phyloP scores from a whole-genome alignment of 208 protist genomes.

The Balamuthia mandrillaris region DNA sequence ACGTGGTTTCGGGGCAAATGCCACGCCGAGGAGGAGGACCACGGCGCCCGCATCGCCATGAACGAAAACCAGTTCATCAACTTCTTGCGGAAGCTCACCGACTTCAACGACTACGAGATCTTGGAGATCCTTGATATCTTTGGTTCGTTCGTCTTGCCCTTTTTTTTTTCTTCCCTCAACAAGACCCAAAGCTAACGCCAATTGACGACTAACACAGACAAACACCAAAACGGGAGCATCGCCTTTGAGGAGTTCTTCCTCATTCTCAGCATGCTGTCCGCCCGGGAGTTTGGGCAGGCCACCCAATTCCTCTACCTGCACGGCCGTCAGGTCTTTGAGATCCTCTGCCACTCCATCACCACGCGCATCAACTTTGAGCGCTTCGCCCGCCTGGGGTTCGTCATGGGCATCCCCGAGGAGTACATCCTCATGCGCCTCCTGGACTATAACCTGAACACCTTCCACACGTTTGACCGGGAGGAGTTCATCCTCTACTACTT shows the following conservation, averaged over 20 bases:
- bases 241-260: slow-evolving; percentile 1
- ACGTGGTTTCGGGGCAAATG: neutral
- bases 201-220: neutral
- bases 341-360: neutral
- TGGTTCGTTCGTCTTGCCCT: neutral
- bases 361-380: neutral
- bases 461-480: neutral
- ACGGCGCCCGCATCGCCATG: neutral
- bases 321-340: neutral
- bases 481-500: slow-evolving; percentile 10
- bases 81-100: neutral
- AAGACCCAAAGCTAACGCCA: neutral
- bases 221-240: neutral
- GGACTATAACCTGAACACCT: neutral
- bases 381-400: neutral
- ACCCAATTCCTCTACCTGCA: slow-evolving; percentile 20
- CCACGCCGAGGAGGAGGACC: neutral
- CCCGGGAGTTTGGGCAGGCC: neutral
- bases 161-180: neutral
- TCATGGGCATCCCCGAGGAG: neutral
- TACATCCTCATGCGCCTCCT: neutral
- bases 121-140: neutral
- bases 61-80: neutral
- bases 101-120: neutral
- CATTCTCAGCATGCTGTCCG: neutral